A percentile compares a stretch with the other conserved stretches of the same genome.
phyloP scores from a whole-genome alignment of 257 asterid species.

The Plantago major region DNA sequence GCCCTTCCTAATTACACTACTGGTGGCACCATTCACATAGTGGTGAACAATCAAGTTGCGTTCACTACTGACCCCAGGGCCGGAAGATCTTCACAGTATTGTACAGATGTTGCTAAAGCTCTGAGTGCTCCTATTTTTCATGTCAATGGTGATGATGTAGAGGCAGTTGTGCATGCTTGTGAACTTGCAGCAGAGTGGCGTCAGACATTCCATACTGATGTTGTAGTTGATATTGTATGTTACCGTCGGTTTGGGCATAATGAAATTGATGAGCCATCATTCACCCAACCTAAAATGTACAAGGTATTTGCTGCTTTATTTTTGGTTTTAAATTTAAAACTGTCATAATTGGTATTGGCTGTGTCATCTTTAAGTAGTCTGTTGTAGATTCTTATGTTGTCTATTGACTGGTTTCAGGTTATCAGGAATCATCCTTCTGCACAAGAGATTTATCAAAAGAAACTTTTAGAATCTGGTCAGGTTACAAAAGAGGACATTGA shows the following conservation, averaged over 20 bases:
- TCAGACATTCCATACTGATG: slow-evolving; percentile 69
- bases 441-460: slow-evolving; percentile 72
- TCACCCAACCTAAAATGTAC: slow-evolving; percentile 80
- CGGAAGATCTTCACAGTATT: slow-evolving; percentile 74
- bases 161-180: slow-evolving; percentile 67
- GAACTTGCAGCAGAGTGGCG: slow-evolving; percentile 89
- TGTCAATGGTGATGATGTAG: slow-evolving; percentile 78
- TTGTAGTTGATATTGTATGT: slow-evolving; percentile 72
- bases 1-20: slow-evolving; percentile 95
- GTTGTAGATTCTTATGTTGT: slow-evolving; percentile 11
- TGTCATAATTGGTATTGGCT: slow-evolving; percentile 16
- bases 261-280: slow-evolving; percentile 77
- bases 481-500: slow-evolving; percentile 63
- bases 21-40: slow-evolving; percentile 78
- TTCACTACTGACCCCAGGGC: slow-evolving; percentile 63
- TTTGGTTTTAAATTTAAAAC: slow-evolving; percentile 6
- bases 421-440: slow-evolving; percentile 86
- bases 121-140: slow-evolving; percentile 67
- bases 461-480: slow-evolving; percentile 65
- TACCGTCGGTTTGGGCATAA: slow-evolving; percentile 77
- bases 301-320: slow-evolving; percentile 38
- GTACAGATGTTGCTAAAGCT: slow-evolving; percentile 78
- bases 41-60: slow-evolving; percentile 75
- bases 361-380: slow-evolving; percentile 1
- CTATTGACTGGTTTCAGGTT: slow-evolving; percentile 45